A percentile compares a stretch with the other conserved stretches of the same genome.
These are phyloP conservation scores for Microcyclospora pomicola DNA, from an alignment of 2,329 filamentous ascomycete species.

Conservation along the genomic window DNA sequence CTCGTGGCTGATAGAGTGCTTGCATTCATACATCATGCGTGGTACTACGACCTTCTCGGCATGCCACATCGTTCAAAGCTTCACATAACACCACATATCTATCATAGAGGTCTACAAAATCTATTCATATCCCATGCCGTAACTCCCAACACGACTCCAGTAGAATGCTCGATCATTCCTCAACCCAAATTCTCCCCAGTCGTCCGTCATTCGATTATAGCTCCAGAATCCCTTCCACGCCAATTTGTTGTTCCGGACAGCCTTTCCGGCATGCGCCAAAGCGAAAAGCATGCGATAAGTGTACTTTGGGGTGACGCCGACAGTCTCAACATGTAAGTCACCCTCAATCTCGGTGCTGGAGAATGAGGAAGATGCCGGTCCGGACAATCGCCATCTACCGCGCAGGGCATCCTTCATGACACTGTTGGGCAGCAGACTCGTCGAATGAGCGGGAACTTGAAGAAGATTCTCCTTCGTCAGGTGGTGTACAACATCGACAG, in stretches of 20 bases:
- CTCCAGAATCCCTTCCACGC: slow-evolving; percentile 83
- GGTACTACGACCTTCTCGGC: too few relatives aligned
- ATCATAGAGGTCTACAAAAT: not conserved
- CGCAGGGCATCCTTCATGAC: slow-evolving; percentile 56
- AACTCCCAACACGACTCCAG: slow-evolving; percentile 49
- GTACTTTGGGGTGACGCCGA: slow-evolving; percentile 67
- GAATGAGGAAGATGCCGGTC: slow-evolving; percentile 23
- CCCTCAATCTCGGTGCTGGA: slow-evolving; percentile 36
- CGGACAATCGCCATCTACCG: slow-evolving; percentile 53
- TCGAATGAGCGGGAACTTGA: slow-evolving; percentile 21
- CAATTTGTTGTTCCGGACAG: slow-evolving; percentile 69
- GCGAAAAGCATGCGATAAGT: slow-evolving; percentile 69
- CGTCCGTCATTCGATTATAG: slow-evolving; percentile 78
- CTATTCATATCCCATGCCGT: slow-evolving; percentile 9
- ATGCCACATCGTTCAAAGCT: too few relatives aligned
- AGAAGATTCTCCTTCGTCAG: slow-evolving; percentile 57
- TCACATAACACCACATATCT: too few relatives aligned
- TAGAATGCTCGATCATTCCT: slow-evolving; percentile 49
- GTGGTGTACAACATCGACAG: slow-evolving; percentile 74
- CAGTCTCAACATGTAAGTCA: slow-evolving; percentile 71
- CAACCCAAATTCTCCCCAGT: slow-evolving; percentile 69
- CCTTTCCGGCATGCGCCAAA: slow-evolving; percentile 47
- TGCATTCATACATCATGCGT: too few relatives aligned
- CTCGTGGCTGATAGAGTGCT: too few relatives aligned
- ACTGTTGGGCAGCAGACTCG: slow-evolving; percentile 29